A percentile compares a stretch with the other conserved stretches of the same genome.
Conservation (phyloP, 2,329 filamentous ascomycete genomes). For the Cladosporium sp. region DNA sequence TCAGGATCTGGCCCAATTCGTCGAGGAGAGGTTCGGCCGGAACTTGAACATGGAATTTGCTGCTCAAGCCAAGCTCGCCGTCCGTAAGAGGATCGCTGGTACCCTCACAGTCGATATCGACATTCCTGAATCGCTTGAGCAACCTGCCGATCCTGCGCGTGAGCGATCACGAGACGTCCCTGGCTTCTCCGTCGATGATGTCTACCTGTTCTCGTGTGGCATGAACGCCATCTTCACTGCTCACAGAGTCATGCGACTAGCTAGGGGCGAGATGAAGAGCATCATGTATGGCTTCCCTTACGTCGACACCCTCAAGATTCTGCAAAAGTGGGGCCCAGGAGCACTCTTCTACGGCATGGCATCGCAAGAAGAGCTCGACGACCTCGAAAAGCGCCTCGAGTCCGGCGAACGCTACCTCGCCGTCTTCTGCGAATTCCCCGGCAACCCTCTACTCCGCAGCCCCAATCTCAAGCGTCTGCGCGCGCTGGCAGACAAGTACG, state of each 20-base stretch:
- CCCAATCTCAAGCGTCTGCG: constrained; percentile 84
- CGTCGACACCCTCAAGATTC: constrained; percentile 90
- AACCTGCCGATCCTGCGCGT: constrained; percentile 36
- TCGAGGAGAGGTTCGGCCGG: constrained; percentile 91
- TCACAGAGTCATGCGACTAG: constrained; percentile 70
- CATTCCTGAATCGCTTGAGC: constrained; percentile 57
- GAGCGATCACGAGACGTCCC: constrained; percentile 48
- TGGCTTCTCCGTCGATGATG: constrained; percentile 77
- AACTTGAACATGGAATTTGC: constrained; percentile 82
- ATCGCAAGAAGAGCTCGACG: constrained; percentile 74
- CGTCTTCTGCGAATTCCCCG: constrained; percentile 92
- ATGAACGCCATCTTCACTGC: constrained; percentile 96
- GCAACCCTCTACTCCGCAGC: constrained; percentile 83
- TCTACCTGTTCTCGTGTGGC: constrained; percentile 83
- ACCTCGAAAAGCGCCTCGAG: constrained; percentile 71
- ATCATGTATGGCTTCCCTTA: constrained; percentile 97
- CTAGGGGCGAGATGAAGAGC: constrained; percentile 67
- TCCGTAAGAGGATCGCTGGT: constrained; percentile 83
- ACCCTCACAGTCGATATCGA: constrained; percentile 74
- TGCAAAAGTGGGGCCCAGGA: constrained; percentile 91
- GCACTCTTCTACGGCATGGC: constrained; percentile 85
- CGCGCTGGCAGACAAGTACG: constrained; percentile 73
- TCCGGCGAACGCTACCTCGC: constrained; percentile 74
- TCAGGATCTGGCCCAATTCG: constrained; percentile 73
- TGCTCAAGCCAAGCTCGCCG: constrained; percentile 78